Evolutionary conservation across 2,329 filamentous ascomycete species (phyloP).

Genomic region (Plenodomus lindquistii): DNA sequence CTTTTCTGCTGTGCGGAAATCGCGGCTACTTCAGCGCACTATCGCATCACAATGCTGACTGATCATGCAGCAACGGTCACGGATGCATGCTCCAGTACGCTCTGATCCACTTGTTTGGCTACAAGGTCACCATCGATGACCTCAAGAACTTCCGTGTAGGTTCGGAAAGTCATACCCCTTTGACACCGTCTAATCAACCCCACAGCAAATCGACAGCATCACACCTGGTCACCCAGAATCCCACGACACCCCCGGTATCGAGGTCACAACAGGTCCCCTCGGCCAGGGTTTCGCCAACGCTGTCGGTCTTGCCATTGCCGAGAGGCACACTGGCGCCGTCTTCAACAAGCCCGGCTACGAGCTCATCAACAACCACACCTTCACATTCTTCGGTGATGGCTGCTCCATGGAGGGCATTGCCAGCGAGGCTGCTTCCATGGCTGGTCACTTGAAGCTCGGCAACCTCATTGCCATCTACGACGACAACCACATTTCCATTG

Average conservation of each 20-base stretch:
- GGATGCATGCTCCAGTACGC: slow-evolving; percentile 99
- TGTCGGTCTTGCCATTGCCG: slow-evolving; percentile 95
- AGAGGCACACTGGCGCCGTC: slow-evolving; percentile 84
- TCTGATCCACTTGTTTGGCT: slow-evolving; percentile 95
- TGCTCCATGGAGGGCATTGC: slow-evolving; percentile 99
- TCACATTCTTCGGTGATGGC: slow-evolving; percentile 94
- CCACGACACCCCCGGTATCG: slow-evolving; percentile 93
- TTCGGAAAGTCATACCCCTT: slow-evolving; percentile 55
- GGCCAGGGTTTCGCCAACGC: slow-evolving; percentile 97
- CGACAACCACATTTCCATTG: slow-evolving; percentile 94
- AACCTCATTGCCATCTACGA: slow-evolving; percentile 98
- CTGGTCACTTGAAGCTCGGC: slow-evolving; percentile 94
- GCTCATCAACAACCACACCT: slow-evolving; percentile 95
- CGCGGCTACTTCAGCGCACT: slow-evolving; percentile 6
- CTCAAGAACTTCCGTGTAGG: slow-evolving; percentile 95
- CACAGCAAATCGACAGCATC: slow-evolving; percentile 71
- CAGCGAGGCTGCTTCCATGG: slow-evolving; percentile 85
- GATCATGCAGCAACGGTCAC: slow-evolving; percentile 79
- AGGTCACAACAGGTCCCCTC: slow-evolving; percentile 97
- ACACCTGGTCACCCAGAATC: slow-evolving; percentile 96
- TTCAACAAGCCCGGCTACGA: slow-evolving; percentile 98
- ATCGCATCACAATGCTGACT: not conserved
- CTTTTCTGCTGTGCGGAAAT: not conserved
- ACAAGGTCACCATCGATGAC: slow-evolving; percentile 83
- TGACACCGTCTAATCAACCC: slow-evolving; percentile 15